Percentiles rank a stretch among this genome's conserved stretches.
Conservation (phyloP, 2,329 filamentous ascomycete genomes). For the Fonsecaea pedrosoi region DNA sequence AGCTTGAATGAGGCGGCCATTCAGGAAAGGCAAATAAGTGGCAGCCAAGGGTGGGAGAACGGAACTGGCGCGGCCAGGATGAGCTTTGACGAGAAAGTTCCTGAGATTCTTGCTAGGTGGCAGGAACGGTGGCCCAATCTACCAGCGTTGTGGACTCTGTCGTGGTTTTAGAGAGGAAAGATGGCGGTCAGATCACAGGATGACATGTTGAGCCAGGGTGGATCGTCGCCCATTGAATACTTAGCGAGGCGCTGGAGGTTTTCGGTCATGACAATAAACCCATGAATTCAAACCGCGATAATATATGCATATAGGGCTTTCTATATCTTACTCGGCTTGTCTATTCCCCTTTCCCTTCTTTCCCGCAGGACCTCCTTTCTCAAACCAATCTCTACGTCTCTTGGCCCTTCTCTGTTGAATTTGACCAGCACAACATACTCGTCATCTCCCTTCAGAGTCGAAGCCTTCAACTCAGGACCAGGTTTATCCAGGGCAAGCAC, state of each 20-base stretch:
- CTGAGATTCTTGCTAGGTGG: conserved; percentile 89
- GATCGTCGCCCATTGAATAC: not conserved
- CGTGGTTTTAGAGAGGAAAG: conserved; percentile 73
- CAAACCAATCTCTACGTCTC: conserved; percentile 61
- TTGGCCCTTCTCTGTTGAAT: conserved; percentile 63
- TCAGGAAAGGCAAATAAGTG: conserved; percentile 74
- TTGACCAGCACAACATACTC: conserved; percentile 64
- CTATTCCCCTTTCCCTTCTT: conserved; percentile 33
- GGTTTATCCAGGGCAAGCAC: conserved; percentile 62
- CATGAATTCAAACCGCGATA: not conserved
- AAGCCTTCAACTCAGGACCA: conserved; percentile 61
- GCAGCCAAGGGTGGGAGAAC: conserved; percentile 70
- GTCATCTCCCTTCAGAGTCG: conserved; percentile 56
- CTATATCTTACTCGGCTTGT: conserved; percentile 23
- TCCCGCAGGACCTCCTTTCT: conserved; percentile 56
- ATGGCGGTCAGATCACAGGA: conserved; percentile 2
- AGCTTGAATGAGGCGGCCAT: conserved; percentile 79
- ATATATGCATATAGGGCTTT: not conserved
- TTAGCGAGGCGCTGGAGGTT: conserved; percentile 34
- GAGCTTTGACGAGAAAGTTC: conserved; percentile 90
- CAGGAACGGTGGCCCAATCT: conserved; percentile 93
- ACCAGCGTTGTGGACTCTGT: conserved; percentile 90
- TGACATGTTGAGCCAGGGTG: not conserved
- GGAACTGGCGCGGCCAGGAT: conserved; percentile 70
- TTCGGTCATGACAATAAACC: not conserved